Conservation (phyloP, 2,329 filamentous ascomycete species). For the Arthrobotrys megalospora region DNA sequence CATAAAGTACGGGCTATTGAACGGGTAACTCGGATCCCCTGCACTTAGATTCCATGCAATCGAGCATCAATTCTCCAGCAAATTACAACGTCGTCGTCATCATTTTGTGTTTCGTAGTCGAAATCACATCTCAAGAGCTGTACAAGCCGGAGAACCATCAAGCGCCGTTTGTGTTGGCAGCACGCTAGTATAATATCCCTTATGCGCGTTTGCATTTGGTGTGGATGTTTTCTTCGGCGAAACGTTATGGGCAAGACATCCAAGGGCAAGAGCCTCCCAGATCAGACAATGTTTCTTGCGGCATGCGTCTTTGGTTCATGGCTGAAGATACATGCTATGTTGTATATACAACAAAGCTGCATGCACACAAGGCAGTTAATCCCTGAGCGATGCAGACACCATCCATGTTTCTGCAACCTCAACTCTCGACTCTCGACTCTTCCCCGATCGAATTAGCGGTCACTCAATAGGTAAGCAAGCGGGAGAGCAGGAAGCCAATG, state of each 20-base stretch:
- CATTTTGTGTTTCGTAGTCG: neutral
- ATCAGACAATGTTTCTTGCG: neutral
- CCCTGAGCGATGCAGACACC: constrained; percentile 26
- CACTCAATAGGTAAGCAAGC: neutral
- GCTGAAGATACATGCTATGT: neutral
- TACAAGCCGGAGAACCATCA: constrained; percentile 7
- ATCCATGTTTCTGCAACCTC: constrained; percentile 52
- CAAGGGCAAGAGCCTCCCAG: neutral
- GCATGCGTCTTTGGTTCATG: constrained; percentile 22
- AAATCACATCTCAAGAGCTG: neutral
- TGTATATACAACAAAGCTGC: neutral
- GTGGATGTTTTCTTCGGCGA: constrained; percentile 13
- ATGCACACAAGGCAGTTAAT: neutral
- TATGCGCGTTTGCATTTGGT: neutral
- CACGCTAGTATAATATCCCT: constrained; percentile 11
- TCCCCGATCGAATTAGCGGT: neutral
- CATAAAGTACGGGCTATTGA: constrained; percentile 13
- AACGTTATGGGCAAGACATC: neutral
- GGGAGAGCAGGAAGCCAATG: neutral
- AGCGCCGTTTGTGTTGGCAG: constrained; percentile 17
- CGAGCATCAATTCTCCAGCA: constrained; percentile 26
- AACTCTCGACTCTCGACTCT: constrained; percentile 6
- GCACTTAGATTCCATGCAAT: constrained; percentile 21
- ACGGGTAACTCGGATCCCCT: constrained; percentile 49
- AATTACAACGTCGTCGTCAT: constrained; percentile 37